Conservation (phyloP, 139 green algal genomes). For the Picochlorum sp. region DNA sequence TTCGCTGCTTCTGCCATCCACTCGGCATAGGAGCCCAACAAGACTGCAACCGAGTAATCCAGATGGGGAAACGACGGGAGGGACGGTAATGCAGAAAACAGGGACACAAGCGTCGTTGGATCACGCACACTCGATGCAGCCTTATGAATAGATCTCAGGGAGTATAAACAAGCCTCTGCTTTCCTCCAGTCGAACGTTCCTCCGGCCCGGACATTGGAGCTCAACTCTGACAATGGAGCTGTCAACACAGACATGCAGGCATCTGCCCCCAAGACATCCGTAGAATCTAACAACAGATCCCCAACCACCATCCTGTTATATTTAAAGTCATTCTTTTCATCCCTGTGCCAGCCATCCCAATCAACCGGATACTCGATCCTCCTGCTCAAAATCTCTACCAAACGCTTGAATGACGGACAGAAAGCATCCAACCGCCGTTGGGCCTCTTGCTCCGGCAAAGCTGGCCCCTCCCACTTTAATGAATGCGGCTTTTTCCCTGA, state of each 20-base stretch:
- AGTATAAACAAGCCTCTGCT: conserved; percentile 66
- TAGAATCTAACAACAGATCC: conserved; percentile 61
- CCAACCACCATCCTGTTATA: conserved; percentile 35
- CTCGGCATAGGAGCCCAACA: conserved; percentile 42
- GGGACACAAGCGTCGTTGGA: conserved; percentile 37
- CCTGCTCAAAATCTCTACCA: conserved; percentile 55
- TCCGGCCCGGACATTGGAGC: background rate
- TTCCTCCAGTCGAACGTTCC: conserved; percentile 55
- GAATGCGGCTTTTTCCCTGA: conserved; percentile 20
- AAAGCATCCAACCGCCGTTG: conserved; percentile 47
- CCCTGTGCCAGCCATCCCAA: conserved; percentile 41
- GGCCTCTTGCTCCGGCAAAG: conserved; percentile 22
- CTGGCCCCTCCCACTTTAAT: conserved; percentile 19
- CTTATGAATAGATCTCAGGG: conserved; percentile 50
- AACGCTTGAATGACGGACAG: conserved; percentile 54
- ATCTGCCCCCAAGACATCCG: conserved; percentile 42
- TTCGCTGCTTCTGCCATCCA: conserved; percentile 35
- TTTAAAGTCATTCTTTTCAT: conserved; percentile 66
- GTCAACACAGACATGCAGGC: conserved; percentile 46
- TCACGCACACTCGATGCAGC: conserved; percentile 29
- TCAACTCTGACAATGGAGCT: conserved; percentile 45
- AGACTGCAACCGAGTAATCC: conserved; percentile 49
- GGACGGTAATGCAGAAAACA: conserved; percentile 48
- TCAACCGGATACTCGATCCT: conserved; percentile 39
- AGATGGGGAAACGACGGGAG: conserved; percentile 42